These are phyloP conservation scores for Helicostylum pulchrum DNA, from an alignment of 192 early-diverging fungal species.

Conservation along the genomic window DNA sequence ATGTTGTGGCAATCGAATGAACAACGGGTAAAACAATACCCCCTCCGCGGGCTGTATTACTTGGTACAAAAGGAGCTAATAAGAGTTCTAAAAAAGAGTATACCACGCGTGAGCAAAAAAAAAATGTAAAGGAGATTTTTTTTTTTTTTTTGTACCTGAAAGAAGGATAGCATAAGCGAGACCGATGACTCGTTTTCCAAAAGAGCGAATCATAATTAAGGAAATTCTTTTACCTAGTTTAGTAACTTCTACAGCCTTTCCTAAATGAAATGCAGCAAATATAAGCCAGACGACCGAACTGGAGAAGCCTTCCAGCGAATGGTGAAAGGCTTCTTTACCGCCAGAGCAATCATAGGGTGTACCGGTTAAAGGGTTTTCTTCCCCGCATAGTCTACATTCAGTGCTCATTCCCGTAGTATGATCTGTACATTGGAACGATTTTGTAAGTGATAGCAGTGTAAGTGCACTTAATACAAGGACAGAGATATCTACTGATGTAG, in stretches of 20 bases:
- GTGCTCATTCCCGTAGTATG: slow-evolving; percentile 42
- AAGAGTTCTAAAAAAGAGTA: slow-evolving; percentile 51
- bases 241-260: slow-evolving; percentile 60
- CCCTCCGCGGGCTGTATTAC: slow-evolving; percentile 74
- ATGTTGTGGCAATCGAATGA: slow-evolving; percentile 53
- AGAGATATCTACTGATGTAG: slow-evolving; percentile 50
- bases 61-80: slow-evolving; percentile 69
- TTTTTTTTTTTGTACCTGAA: slow-evolving; percentile 27
- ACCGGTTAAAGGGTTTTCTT: slow-evolving; percentile 24
- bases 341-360: slow-evolving; percentile 52
- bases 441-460: slow-evolving; percentile 52
- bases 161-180: slow-evolving; percentile 53
- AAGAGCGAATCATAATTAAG: slow-evolving; percentile 45
- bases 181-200: slow-evolving; percentile 52
- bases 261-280: slow-evolving; percentile 73
- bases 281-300: slow-evolving; percentile 67
- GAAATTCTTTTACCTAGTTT: slow-evolving; percentile 64
- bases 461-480: slow-evolving; percentile 52
- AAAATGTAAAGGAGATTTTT: neutral
- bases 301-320: slow-evolving; percentile 59
- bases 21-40: slow-evolving; percentile 78
- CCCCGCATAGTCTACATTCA: slow-evolving; percentile 53
- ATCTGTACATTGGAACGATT: slow-evolving; percentile 56
- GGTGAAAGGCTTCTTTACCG: slow-evolving; percentile 56
- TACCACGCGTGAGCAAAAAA: neutral